Evolutionary conservation across 2,329 filamentous ascomycete genomes (phyloP).

Genomic region (Chaetomiaceae sp.): DNA sequence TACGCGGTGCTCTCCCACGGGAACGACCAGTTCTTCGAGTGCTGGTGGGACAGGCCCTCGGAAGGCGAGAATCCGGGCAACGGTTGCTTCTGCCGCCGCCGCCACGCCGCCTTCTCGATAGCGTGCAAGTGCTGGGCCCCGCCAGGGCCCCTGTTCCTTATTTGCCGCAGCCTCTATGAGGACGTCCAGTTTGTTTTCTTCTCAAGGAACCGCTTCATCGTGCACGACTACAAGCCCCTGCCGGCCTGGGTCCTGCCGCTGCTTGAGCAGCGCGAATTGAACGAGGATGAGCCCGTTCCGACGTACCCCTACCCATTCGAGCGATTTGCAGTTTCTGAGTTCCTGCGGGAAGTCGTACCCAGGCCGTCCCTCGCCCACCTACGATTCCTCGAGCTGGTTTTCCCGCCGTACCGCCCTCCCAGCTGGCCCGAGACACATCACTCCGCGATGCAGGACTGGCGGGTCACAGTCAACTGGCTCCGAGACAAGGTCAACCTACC

Average conservation of each 20-base stretch:
- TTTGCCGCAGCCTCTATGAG: neutral
- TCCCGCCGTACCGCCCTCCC: conserved; percentile 1
- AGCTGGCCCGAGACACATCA: neutral
- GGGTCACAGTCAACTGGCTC: conserved; percentile 1
- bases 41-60: neutral
- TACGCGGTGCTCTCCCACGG: neutral
- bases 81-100: conserved; percentile 19
- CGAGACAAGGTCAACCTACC: conserved; percentile 1
- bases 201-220: neutral
- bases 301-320: neutral
- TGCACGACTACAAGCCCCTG: neutral
- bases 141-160: neutral
- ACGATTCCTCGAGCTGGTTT: conserved; percentile 6
- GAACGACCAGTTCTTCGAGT: neutral
- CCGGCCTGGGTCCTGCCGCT: neutral
- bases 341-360: conserved; percentile 1
- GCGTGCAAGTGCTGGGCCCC: conserved; percentile 16
- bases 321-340: conserved; percentile 2
- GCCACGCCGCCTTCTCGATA: neutral
- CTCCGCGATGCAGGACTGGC: conserved; percentile 5
- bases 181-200: conserved; percentile 5
- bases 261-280: neutral
- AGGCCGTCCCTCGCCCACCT: neutral
- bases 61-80: neutral
- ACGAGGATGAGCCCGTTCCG: too few species aligned